A percentile compares a stretch with the other conserved stretches of the same genome.
These are phyloP conservation scores for Psophocarpus tetragonolobus DNA, from an alignment of 306 rosid species.

Conservation along the genomic window DNA sequence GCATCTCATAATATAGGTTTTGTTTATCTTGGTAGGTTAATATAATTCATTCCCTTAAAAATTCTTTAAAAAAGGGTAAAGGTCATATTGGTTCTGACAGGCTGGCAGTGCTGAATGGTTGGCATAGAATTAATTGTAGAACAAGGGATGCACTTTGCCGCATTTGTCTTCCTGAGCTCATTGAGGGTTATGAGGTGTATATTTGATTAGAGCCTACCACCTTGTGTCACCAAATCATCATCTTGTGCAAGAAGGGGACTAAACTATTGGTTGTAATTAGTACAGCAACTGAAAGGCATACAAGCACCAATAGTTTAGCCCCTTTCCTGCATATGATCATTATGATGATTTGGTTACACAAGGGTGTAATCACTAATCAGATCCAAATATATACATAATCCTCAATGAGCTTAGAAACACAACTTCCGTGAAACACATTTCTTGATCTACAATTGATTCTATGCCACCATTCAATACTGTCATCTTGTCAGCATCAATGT, in stretches of 20 bases:
- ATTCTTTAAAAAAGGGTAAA: conserved; percentile 53
- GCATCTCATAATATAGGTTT: conserved; percentile 23
- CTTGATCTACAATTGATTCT: conserved; percentile 80
- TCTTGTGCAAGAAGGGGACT: conserved; percentile 8
- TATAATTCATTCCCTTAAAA: conserved; percentile 56
- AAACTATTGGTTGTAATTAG: not conserved
- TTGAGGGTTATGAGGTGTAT: conserved; percentile 81
- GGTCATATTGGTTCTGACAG: conserved; percentile 59
- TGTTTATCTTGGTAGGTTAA: conserved; percentile 58
- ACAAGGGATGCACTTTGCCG: conserved; percentile 95
- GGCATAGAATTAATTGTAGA: conserved; percentile 66
- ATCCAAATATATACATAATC: conserved; percentile 60
- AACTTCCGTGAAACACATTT: conserved; percentile 87
- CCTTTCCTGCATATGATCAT: not conserved
- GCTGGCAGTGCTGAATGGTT: conserved; percentile 45
- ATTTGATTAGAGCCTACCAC: not conserved
- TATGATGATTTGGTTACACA: not conserved
- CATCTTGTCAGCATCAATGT: conserved; percentile 58
- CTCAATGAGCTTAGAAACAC: conserved; percentile 65
- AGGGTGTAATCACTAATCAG: not conserved
- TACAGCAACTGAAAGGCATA: conserved; percentile 14
- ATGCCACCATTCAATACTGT: conserved; percentile 47
- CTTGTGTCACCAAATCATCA: not conserved
- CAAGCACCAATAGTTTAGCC: conserved; percentile 9
- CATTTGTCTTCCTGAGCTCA: conserved; percentile 67